A percentile compares a stretch with the other conserved stretches of the same genome.
These are phyloP conservation scores for Sodiomyces alkalinus DNA, from an alignment of 2,329 filamentous ascomycete species.

Conservation along the genomic window DNA sequence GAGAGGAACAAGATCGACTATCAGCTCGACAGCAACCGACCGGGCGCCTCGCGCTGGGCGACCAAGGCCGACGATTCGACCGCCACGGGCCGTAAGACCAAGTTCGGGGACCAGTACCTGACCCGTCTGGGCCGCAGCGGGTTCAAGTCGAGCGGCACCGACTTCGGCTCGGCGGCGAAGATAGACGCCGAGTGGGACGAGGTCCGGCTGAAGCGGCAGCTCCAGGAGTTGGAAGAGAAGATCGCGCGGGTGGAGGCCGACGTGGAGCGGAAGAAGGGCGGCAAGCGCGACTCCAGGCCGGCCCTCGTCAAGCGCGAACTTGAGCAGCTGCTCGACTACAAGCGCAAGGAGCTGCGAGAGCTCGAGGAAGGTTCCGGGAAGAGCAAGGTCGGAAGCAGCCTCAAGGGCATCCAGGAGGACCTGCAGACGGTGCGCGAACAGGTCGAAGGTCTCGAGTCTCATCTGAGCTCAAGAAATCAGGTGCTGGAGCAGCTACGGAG, in stretches of 20 bases:
- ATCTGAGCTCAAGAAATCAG: constrained; percentile 62
- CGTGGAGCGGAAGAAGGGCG: constrained; percentile 46
- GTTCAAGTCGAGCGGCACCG: constrained; percentile 73
- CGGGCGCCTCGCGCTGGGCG: constrained; percentile 62
- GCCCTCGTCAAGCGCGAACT: constrained; percentile 88
- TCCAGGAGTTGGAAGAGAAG: constrained; percentile 78
- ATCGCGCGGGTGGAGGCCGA: constrained; percentile 68
- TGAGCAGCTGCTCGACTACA: constrained; percentile 89
- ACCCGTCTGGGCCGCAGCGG: constrained; percentile 73
- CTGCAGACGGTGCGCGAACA: constrained; percentile 85
- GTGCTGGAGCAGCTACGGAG: constrained; percentile 60
- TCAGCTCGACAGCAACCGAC: constrained; percentile 63
- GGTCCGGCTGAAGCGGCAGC: constrained; percentile 82
- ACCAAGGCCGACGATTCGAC: constrained; percentile 66
- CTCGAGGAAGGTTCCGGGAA: constrained; percentile 57
- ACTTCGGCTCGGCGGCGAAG: constrained; percentile 64
- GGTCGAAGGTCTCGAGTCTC: constrained; percentile 75
- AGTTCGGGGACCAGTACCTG: constrained; percentile 94
- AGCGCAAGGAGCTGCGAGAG: constrained; percentile 63
- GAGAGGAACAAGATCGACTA: constrained; percentile 97
- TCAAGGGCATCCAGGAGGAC: constrained; percentile 73
- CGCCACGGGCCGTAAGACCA: constrained; percentile 76
- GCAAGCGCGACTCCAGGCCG: constrained; percentile 63
- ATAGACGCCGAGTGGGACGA: constrained; percentile 90
- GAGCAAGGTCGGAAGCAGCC: constrained; percentile 51